Conservation (phyloP, 208 protist species). For the Entamoeba invadens region DNA sequence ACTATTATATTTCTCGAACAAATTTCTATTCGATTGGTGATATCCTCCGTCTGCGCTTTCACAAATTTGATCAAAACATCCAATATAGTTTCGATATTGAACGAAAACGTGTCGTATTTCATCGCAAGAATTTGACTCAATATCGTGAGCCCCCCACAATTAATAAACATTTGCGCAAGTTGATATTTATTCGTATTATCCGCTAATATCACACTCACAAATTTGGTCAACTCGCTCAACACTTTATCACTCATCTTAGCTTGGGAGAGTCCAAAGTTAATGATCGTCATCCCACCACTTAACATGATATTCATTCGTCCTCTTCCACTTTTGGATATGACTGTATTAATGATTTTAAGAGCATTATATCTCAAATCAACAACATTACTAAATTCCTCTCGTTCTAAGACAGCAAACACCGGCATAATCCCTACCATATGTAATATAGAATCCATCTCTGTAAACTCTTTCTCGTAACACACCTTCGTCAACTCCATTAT, state of each 20-base stretch:
- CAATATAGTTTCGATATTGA: background rate
- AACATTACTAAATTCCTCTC: background rate
- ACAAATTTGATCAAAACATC: background rate
- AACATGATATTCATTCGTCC: background rate
- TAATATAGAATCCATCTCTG: background rate
- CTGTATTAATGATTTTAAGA: background rate
- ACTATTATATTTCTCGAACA: background rate
- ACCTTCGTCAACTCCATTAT: background rate
- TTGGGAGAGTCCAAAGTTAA: background rate
- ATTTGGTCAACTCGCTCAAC: background rate
- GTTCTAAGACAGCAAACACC: background rate
- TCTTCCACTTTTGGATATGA: background rate
- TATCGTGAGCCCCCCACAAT: background rate
- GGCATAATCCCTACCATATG: background rate
- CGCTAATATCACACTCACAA: background rate
- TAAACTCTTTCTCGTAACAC: background rate
- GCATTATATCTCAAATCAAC: background rate
- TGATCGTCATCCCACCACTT: background rate
- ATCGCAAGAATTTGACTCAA: background rate
- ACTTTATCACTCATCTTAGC: background rate
- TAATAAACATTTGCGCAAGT: background rate
- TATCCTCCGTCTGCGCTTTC: background rate
- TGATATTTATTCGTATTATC: background rate
- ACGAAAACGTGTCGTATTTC: background rate
- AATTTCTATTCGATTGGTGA: background rate